Evolutionary conservation across 202 grass and related monocot genomes (phyloP).

Genomic region (Brachypodium distachyon): DNA sequence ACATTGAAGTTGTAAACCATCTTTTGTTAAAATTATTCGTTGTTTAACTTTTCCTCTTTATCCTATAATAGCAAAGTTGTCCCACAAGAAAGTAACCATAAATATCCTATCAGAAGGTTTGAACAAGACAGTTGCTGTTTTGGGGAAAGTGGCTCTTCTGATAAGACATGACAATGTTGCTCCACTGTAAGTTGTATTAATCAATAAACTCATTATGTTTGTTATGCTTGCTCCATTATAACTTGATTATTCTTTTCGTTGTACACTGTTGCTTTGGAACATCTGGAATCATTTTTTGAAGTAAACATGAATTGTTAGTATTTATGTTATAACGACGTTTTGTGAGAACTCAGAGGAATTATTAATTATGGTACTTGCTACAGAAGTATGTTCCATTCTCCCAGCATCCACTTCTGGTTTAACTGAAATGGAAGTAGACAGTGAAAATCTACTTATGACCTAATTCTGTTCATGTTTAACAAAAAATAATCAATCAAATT

Average conservation of each 20-base stretch:
- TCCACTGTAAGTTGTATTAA: constrained; percentile 61
- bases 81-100: constrained; percentile 58
- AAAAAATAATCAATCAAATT: not conserved
- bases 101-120: constrained; percentile 58
- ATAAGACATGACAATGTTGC: constrained; percentile 72
- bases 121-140: constrained; percentile 57
- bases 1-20: constrained; percentile 20
- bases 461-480: not conserved
- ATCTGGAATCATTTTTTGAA: not conserved
- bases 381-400: not conserved
- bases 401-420: constrained; percentile 2
- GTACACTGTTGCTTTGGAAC: not conserved
- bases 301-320: not conserved
- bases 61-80: constrained; percentile 49
- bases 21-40: not conserved
- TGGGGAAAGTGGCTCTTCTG: constrained; percentile 62
- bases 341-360: not conserved
- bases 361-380: constrained; percentile 14
- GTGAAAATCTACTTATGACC: not conserved
- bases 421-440: not conserved
- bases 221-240: constrained; percentile 6
- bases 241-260: not conserved
- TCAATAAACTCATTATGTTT: not conserved
- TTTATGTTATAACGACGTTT: not conserved
- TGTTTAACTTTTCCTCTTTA: not conserved